Base-by-base conservation (phyloP, 306 rosid species). In the Styphnolobium japonicum region DNA sequence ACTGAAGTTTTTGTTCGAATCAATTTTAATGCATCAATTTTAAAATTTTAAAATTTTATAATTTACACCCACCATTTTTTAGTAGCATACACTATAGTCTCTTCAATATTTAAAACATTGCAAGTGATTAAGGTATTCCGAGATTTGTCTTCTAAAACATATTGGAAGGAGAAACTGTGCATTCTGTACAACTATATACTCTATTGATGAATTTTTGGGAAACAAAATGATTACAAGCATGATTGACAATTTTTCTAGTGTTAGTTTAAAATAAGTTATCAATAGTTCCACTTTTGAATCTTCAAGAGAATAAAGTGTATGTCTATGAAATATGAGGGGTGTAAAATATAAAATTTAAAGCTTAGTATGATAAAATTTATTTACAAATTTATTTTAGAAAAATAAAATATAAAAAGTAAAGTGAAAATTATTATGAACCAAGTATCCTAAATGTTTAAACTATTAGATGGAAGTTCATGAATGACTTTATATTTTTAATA, bases 201-300 rank as follows among this genome's bases (percentile, higher is more conserved):
- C 40, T 42, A 40, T 58, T 33, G 34, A 66, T 74, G 14, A 67
- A 81, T 71, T 81, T 81, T 75, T 75, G 64, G 72, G 46, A 60
- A 48, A 58, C 81, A 76, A 68, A 75, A 82, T 75, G 67, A 82
- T 68, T 49, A 68, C 58, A 36, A 69, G 39, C 78, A 69, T 69
- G 74, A 69, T 82, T 76, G 68, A 10, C 3, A 39, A 52, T 8
- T 64, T 80, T 64, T 63, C 69, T 27, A 21, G 15, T 11, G 67
- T 67, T 67, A 11, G 67, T 58, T 57, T 37, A 10, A 37, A 48
- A 67, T 37, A 68, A 49, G 61, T 27, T 63, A 61, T 62, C 51
- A n/a, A 27, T 34, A 45, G 55, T 23, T 16, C 8, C 18, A 23
- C 43, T 80, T 73, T 39, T 64, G 31, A 73, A 72, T 39, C 77